Base-by-base conservation (phyloP, 2,329 filamentous ascomycete species). In the Hymenotorrendiella dingleyae region DNA sequence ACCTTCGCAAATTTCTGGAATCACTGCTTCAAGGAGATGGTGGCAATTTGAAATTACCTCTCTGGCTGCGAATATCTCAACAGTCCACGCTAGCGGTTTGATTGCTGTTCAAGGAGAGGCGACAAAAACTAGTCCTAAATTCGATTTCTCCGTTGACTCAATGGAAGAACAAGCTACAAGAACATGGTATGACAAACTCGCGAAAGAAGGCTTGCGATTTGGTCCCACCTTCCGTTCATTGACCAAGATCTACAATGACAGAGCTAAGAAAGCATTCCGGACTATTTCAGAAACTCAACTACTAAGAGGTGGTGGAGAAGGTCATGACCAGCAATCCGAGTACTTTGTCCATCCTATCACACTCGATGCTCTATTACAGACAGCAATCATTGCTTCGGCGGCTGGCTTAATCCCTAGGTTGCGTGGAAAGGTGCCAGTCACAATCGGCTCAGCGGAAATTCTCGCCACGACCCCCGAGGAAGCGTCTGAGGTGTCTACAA, bases 301-400 rank as follows among this genome's bases (percentile, higher is more conserved):
- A 7, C 45, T 44, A 23, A 36, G 43, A 17, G 45, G 48, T 9
- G 33, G 42, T 9, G 22, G 29, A 4, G 28, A 11, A 22, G 39
- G 16, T 16, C n/a, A 34, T 4, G 28, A 22, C 19, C 9, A 12
- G 6, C 41, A 52, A 34, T 47, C 40, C 14, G n/a, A 33, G 24
- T 54, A 54, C 20, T 10, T 76, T 4, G 66, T 80, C 21, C 76
- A 80, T 47, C 76, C 76, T 0, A 67, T 72, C 3, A 77, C 74
- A 0, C 62, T 80, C 14, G 76, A 80, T 50, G 62, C 71, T 2
- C 69, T 78, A 59, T 67, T 80, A 22, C 76, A 80, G 43, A 67
- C 68, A 1, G 63, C 72, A 7, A 48, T 52, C 20, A 43, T 54
- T 36, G 47, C 43, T 4, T 49, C 36, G 2, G 40, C 56, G 4